These are phyloP conservation scores for Akanthomyces dipterigenus DNA, from an alignment of 2,329 filamentous ascomycete genomes.

Conservation along the genomic window DNA sequence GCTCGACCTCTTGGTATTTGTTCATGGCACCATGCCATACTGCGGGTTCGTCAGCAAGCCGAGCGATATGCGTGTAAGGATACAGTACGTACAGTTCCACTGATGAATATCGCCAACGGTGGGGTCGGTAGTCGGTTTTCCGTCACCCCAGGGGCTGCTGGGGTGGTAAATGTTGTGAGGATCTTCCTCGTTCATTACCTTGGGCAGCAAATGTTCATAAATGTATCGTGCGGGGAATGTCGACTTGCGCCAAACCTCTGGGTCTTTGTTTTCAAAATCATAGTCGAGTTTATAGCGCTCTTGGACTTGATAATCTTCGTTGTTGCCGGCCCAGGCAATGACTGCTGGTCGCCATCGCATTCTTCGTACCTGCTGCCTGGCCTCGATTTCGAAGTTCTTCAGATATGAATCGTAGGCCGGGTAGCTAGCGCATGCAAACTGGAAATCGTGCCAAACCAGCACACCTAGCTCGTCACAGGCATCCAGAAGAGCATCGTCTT, in stretches of 20 bases:
- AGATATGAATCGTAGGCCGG: slow-evolving; percentile 57
- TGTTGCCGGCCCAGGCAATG: slow-evolving; percentile 72
- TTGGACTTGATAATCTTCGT: slow-evolving; percentile 72
- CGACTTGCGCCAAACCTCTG: slow-evolving; percentile 66
- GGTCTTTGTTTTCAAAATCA: slow-evolving; percentile 64
- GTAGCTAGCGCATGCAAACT: slow-evolving; percentile 67
- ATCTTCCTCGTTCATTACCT: slow-evolving; percentile 53
- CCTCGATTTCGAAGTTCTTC: slow-evolving; percentile 54
- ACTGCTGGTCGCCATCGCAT: slow-evolving; percentile 56
- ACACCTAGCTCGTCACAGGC: slow-evolving; percentile 66
- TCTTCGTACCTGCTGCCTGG: slow-evolving; percentile 52
- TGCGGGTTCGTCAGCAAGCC: slow-evolving; percentile 7
- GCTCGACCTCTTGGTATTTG: slow-evolving; percentile 69
- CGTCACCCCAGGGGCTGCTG: slow-evolving; percentile 64
- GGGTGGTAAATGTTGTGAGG: slow-evolving; percentile 64
- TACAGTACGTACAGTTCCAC: slow-evolving; percentile 40
- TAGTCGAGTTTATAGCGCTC: slow-evolving; percentile 64
- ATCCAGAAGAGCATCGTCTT: slow-evolving; percentile 62
- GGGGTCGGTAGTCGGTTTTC: slow-evolving; percentile 50
- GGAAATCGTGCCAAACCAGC: slow-evolving; percentile 74
- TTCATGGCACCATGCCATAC: slow-evolving; percentile 66
- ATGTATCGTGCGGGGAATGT: slow-evolving; percentile 71
- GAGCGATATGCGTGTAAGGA: too few relatives aligned
- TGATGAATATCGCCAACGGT: slow-evolving; percentile 75
- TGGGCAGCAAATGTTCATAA: slow-evolving; percentile 67